A percentile compares a stretch with the other conserved stretches of the same genome.
phyloP scores from a whole-genome alignment of 139 green algal species.

The Picochlorum costavermella region DNA sequence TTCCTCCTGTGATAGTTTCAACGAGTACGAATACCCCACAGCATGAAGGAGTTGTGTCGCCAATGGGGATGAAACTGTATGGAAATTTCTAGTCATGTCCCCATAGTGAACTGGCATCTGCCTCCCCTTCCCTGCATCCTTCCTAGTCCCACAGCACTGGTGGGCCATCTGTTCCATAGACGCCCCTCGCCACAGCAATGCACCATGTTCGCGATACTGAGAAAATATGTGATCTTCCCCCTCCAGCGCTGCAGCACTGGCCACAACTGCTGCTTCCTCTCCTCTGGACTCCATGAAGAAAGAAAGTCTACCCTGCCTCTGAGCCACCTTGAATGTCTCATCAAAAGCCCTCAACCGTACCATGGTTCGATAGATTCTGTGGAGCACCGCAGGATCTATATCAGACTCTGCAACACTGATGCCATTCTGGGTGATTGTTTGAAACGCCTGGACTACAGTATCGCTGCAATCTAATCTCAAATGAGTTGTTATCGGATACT shows the following conservation, averaged over 20 bases:
- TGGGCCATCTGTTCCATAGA: slow-evolving; percentile 75
- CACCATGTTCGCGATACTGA: slow-evolving; percentile 91
- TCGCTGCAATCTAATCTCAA: too few species aligned
- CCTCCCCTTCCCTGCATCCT: slow-evolving; percentile 73
- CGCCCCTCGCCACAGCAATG: slow-evolving; percentile 85
- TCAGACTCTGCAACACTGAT: slow-evolving; percentile 23
- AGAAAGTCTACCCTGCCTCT: slow-evolving; percentile 86
- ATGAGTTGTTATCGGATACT: too few species aligned
- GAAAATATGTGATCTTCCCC: slow-evolving; percentile 69
- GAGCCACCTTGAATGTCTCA: slow-evolving; percentile 86
- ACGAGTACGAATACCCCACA: slow-evolving; percentile 76
- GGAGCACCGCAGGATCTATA: background rate
- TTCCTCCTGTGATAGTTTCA: slow-evolving; percentile 50
- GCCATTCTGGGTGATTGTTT: slow-evolving; percentile 15
- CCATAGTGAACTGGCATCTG: slow-evolving; percentile 97
- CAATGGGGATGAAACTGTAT: slow-evolving; percentile 85
- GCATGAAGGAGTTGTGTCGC: slow-evolving; percentile 91
- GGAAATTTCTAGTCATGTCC: slow-evolving; percentile 58
- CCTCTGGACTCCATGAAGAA: slow-evolving; percentile 92
- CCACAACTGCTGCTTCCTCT: slow-evolving; percentile 80
- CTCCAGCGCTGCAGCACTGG: slow-evolving; percentile 66
- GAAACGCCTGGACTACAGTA: slow-evolving; percentile 36
- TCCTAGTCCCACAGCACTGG: slow-evolving; percentile 75
- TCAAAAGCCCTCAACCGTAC: slow-evolving; percentile 68
- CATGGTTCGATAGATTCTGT: slow-evolving; percentile 56